Evolutionary conservation across 1,284 basidiomycete genomes (phyloP).

Genomic region (Neonothopanus nambi): DNA sequence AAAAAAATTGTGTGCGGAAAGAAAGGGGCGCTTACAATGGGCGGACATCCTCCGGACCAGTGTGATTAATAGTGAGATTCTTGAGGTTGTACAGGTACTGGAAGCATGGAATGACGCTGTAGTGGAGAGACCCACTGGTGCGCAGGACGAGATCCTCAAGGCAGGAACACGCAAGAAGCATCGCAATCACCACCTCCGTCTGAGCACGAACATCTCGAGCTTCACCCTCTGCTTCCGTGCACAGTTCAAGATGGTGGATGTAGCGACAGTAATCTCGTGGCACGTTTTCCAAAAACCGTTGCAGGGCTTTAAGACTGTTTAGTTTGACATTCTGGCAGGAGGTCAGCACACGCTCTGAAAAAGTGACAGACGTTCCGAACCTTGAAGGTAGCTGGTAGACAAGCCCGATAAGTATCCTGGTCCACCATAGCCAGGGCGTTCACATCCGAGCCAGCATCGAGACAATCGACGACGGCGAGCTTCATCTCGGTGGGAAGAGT

Average conservation of each 20-base stretch:
- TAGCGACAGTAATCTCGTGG: constrained; percentile 53
- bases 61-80: constrained; percentile 56
- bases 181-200: constrained; percentile 48
- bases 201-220: constrained; percentile 21
- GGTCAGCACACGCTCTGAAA: background rate
- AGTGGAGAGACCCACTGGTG: constrained; percentile 53
- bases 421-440: constrained; percentile 43
- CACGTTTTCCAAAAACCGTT: constrained; percentile 55
- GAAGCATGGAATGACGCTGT: constrained; percentile 54
- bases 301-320: constrained; percentile 42
- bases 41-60: constrained; percentile 46
- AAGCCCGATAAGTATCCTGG: constrained; percentile 50
- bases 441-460: constrained; percentile 49
- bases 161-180: constrained; percentile 51
- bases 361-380: constrained; percentile 31
- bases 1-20: constrained; percentile 12
- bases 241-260: constrained; percentile 57
- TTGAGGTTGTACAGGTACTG: constrained; percentile 43
- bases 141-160: constrained; percentile 52
- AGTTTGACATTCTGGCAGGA: constrained; percentile 50
- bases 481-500: constrained; percentile 66
- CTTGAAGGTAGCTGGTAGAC: constrained; percentile 60
- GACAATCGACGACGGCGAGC: constrained; percentile 52
- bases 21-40: constrained; percentile 54
- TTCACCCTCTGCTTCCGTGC: constrained; percentile 20